Evolutionary conservation across 306 rosid genomes (phyloP).

Genomic region (Pyrus communis): DNA sequence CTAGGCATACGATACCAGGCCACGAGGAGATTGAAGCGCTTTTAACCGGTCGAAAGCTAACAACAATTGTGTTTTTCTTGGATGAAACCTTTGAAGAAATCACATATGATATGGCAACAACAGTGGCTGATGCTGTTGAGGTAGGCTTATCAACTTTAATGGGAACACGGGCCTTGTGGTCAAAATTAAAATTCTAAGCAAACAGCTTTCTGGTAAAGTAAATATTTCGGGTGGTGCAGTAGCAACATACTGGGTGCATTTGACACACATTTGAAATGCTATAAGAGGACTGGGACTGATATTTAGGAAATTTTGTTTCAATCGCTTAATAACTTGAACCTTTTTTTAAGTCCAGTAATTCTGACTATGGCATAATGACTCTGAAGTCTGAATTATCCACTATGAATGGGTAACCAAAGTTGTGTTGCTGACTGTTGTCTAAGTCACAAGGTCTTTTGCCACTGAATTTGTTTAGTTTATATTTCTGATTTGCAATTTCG

Average conservation of each 20-base stretch:
- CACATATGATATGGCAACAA: slow-evolving; percentile 83
- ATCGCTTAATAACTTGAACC: background rate
- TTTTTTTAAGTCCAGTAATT: background rate
- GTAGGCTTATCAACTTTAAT: slow-evolving; percentile 31
- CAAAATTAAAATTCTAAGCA: background rate
- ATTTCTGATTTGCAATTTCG: background rate
- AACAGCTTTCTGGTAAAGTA: background rate
- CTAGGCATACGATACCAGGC: slow-evolving; percentile 78
- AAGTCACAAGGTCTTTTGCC: background rate
- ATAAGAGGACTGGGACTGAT: background rate
- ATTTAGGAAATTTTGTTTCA: background rate
- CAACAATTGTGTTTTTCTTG: slow-evolving; percentile 82
- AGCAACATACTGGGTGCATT: background rate
- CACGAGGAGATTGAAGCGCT: slow-evolving; percentile 92
- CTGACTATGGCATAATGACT: background rate
- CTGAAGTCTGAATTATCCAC: background rate
- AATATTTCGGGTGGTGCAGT: background rate
- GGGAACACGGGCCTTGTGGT: background rate
- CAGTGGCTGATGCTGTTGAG: slow-evolving; percentile 94
- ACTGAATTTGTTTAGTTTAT: background rate
- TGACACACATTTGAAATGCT: background rate
- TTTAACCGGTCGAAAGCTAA: slow-evolving; percentile 75
- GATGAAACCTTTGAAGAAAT: slow-evolving; percentile 99
- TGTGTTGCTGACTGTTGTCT: background rate
- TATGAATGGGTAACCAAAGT: background rate